Conservation (phyloP, 306 rosid species). For the Hippophae tibetana region DNA sequence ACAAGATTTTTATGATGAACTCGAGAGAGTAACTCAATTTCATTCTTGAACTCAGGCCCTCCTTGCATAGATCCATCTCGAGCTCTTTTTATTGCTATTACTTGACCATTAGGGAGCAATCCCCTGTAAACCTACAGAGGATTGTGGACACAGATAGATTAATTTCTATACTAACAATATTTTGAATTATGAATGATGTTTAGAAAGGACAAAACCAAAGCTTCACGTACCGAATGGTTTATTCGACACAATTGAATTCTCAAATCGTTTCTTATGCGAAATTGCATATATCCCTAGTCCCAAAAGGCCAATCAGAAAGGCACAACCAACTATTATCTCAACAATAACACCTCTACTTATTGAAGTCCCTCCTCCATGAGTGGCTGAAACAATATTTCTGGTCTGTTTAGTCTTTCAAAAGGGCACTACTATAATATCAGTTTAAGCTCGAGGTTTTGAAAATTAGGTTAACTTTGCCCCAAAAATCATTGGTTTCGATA, state of each 20-base stretch:
- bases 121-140: constrained; percentile 7
- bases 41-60: constrained; percentile 1
- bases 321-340: constrained; percentile 51
- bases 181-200: background rate
- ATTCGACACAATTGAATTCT: constrained; percentile 71
- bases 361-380: constrained; percentile 20
- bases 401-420: constrained; percentile 16
- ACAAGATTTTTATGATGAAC: constrained; percentile 13
- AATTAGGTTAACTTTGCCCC: too few relatives aligned
- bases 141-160: background rate
- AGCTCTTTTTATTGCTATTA: constrained; percentile 13
- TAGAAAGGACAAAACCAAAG: constrained; percentile 10
- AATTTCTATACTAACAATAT: too few relatives aligned
- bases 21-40: constrained; percentile 7
- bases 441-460: too few relatives aligned
- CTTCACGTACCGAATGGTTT: constrained; percentile 61
- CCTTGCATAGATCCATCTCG: constrained; percentile 9
- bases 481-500: too few relatives aligned
- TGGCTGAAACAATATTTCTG: constrained; percentile 28
- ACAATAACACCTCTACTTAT: constrained; percentile 35
- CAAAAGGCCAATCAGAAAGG: constrained; percentile 53
- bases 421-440: constrained; percentile 1
- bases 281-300: constrained; percentile 60
- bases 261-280: constrained; percentile 85
- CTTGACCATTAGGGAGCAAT: constrained; percentile 4